Conservation (phyloP, 2,329 filamentous ascomycete species). For the Fusarium musae region DNA sequence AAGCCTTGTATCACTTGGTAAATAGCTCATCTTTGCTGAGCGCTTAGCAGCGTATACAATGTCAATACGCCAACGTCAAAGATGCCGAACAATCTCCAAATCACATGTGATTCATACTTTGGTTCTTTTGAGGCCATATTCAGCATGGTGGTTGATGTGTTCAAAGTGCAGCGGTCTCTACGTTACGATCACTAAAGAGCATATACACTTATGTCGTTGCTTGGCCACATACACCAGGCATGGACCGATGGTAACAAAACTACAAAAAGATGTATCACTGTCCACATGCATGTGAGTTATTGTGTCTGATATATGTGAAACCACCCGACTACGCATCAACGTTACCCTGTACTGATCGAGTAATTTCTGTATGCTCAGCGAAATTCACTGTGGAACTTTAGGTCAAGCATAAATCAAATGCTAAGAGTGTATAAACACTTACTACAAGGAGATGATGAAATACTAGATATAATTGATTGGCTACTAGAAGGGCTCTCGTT, state of each 20-base stretch:
- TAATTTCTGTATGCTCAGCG: too few relatives aligned
- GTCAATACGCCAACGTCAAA: background rate
- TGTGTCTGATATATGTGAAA: background rate
- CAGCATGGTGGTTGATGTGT: background rate
- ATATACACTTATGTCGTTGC: too few relatives aligned
- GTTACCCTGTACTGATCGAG: background rate
- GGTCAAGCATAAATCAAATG: background rate
- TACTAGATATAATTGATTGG: background rate
- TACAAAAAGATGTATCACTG: background rate
- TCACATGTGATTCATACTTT: background rate
- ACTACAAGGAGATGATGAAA: too few relatives aligned
- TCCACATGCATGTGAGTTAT: background rate
- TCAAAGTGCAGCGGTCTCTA: too few relatives aligned
- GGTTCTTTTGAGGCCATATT: background rate
- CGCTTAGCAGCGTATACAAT: background rate
- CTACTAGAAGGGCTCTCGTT: background rate
- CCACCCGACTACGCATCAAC: background rate
- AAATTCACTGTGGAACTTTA: background rate
- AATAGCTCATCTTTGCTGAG: background rate
- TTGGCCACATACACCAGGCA: background rate
- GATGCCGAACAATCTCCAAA: background rate
- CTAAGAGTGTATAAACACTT: background rate
- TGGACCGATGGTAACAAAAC: background rate
- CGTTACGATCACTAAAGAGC: too few relatives aligned
- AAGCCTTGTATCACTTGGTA: background rate